These are phyloP conservation scores for Amphibolis antarctica DNA, from an alignment of 106 monocot species.

Conservation along the genomic window DNA sequence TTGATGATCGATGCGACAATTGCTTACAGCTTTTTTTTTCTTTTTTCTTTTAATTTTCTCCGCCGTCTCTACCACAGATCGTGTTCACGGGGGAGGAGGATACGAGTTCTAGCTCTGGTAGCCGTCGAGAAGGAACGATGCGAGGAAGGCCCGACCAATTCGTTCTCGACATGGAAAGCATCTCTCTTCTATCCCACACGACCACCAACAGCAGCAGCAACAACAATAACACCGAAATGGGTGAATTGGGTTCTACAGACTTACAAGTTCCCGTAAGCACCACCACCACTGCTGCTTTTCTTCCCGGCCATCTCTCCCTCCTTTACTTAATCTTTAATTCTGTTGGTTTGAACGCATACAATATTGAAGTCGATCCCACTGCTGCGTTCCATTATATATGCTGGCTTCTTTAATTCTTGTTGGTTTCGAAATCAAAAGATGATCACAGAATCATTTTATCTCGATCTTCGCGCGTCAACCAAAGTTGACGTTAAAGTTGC, in stretches of 20 bases:
- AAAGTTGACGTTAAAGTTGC: conserved; percentile 3
- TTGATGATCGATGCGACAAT: no score
- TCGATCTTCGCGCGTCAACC: background rate
- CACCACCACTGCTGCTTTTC: no score
- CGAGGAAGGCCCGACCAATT: background rate
- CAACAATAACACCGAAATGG: no score
- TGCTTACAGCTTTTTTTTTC: no score
- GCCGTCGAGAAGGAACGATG: background rate
- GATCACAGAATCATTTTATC: background rate
- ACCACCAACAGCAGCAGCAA: background rate
- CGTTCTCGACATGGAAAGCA: conserved; percentile 3
- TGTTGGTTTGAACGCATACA: no score
- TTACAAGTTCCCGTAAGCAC: conserved; percentile 1
- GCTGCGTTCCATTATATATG: background rate
- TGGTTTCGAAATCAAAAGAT: background rate
- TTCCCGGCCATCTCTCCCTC: no score
- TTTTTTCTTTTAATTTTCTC: background rate
- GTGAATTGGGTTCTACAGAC: background rate
- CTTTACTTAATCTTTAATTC: background rate
- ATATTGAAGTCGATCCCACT: background rate
- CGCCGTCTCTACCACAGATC: background rate
- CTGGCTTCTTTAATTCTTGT: background rate
- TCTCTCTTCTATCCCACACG: background rate
- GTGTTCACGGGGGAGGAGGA: background rate
- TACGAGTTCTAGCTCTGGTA: background rate